phyloP scores from a whole-genome alignment of 108 stramenopile species.

The Skeletonema tropicum region DNA sequence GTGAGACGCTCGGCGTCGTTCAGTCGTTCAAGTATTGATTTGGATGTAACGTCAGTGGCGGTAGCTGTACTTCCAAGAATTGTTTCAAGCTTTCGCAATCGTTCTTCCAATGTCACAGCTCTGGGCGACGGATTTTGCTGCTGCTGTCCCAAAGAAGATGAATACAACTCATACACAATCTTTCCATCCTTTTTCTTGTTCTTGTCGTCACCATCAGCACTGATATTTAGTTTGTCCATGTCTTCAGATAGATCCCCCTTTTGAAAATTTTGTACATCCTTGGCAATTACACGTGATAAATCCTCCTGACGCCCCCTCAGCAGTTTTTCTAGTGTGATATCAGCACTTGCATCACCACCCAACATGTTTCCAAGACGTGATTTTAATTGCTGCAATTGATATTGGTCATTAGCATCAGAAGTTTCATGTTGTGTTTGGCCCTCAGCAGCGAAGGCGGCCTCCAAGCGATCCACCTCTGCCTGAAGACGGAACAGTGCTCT shows the following conservation, averaged over 20 bases:
- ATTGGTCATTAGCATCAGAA: constrained; percentile 6
- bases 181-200: constrained; percentile 20
- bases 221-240: neutral
- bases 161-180: constrained; percentile 40
- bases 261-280: constrained; percentile 36
- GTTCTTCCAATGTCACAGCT: constrained; percentile 33
- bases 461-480: constrained; percentile 44
- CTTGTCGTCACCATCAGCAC: neutral
- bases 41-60: neutral
- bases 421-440: neutral
- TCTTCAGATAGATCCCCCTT: neutral
- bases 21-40: constrained; percentile 36
- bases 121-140: constrained; percentile 10
- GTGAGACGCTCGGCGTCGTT: constrained; percentile 35
- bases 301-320: constrained; percentile 32
- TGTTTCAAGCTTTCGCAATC: constrained; percentile 37
- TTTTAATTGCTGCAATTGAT: constrained; percentile 24
- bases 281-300: constrained; percentile 30
- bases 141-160: neutral
- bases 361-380: constrained; percentile 30
- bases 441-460: constrained; percentile 11
- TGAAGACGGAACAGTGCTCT: constrained; percentile 25
- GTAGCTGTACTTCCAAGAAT: constrained; percentile 23
- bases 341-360: constrained; percentile 8
- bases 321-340: constrained; percentile 10